Base-by-base conservation (phyloP, 2,329 filamentous ascomycete species). In the Lachnellula hyalina region DNA sequence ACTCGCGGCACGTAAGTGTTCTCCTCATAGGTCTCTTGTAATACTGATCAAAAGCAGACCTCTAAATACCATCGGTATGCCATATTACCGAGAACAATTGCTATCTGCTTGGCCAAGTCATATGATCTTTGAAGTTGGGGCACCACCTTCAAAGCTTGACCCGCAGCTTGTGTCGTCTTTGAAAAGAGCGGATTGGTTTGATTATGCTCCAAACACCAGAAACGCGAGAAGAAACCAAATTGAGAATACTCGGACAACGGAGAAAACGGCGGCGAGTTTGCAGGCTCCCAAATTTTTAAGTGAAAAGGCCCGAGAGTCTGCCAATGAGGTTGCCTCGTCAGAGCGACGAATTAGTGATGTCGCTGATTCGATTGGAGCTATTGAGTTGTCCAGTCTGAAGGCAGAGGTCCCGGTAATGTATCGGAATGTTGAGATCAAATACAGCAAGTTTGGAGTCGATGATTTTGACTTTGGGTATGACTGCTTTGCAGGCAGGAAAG, bases 361-460 rank as follows among this genome's bases (percentile, higher is more conserved):
- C 2, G 74, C 79, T 41, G 84, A 87, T 55, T 78, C 83, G 0
- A 71, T 93, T 56, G 81, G 83, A n/a, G 83, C 86, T 38, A 75
- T 83, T 53, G 85, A 87, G 52, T 76, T 93, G 3, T 86, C 89
- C 58, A 86, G 87, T 60, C 82, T 87, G 53, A 88, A 90, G 60
- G 83, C 87, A 41, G 91, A 96, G 54, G 87, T 94, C 4, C 88
- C 93, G 21, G 82, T 89, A 8, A 90, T 94, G 75, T 99, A 99
- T 71, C 86, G 89, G 61, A 92, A 91, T 65, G 89, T 96, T 11
- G 93, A 97, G 71, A 99, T 99, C 74, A 96, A 96, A 70, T 99
- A 97, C 75, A 96, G 93, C 77, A 95, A 91, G 69, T 99, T 96
- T 71, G 94, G 94, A 19, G 91, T 99, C n/a, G 93, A 97, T 66